A percentile compares a stretch with the other conserved stretches of the same genome.
Conservation (phyloP, 2,329 filamentous ascomycete genomes). For the Gnomoniopsis smithogilvyi region DNA sequence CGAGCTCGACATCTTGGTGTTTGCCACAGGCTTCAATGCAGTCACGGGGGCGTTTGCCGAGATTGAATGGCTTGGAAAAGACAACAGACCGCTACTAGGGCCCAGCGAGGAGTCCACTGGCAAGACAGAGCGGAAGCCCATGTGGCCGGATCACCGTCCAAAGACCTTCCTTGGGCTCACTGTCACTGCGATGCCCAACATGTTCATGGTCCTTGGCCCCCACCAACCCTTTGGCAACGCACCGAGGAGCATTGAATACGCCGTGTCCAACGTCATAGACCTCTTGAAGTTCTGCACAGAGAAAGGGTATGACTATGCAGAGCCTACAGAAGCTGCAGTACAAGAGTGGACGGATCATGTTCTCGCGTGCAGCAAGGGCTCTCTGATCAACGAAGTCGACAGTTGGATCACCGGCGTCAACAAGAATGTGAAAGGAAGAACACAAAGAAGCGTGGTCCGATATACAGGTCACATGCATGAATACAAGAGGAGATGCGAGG, state of each 20-base stretch:
- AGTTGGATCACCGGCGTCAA: constrained; percentile 56
- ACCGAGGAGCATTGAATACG: constrained; percentile 38
- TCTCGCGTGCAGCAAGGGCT: constrained; percentile 38
- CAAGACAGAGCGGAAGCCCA: too few relatives aligned
- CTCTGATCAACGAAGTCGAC: constrained; percentile 45
- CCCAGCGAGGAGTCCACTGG: too few relatives aligned
- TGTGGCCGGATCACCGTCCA: too few relatives aligned
- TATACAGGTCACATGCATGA: constrained; percentile 43
- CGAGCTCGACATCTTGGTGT: constrained; percentile 3
- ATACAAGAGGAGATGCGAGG: constrained; percentile 34
- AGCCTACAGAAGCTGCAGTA: constrained; percentile 35
- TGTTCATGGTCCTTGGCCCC: constrained; percentile 35
- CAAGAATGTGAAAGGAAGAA: constrained; percentile 44
- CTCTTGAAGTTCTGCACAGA: too few relatives aligned
- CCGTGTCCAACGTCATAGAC: too few relatives aligned
- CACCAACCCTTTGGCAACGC: constrained; percentile 43
- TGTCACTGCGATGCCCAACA: constrained; percentile 31
- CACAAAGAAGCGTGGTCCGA: constrained; percentile 41
- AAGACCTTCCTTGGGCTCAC: constrained; percentile 18
- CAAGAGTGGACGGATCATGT: constrained; percentile 47
- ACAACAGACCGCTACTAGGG: too few relatives aligned
- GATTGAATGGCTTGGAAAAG: too few relatives aligned
- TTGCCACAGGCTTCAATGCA: constrained; percentile 41
- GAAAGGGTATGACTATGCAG: too few relatives aligned
- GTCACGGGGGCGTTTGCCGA: constrained; percentile 30